A percentile compares a stretch with the other conserved stretches of the same genome.
Conservation (phyloP, 805 yeast species). For the Schizosaccharomyces lindneri region DNA sequence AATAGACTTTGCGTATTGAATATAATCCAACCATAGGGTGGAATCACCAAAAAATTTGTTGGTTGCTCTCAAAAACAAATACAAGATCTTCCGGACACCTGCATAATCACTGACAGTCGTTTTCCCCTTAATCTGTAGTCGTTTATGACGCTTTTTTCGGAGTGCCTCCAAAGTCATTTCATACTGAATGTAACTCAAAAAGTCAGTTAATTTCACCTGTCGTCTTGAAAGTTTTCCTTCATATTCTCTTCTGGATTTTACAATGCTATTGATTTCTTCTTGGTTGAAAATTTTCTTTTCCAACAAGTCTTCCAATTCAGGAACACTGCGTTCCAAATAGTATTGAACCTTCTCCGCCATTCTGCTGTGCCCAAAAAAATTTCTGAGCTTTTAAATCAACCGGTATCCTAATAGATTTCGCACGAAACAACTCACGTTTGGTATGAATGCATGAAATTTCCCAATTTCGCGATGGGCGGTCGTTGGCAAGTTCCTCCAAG, state of each 20-base stretch:
- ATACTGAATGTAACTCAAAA: conserved; percentile 49
- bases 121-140: not conserved
- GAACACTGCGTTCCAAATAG: conserved; percentile 47
- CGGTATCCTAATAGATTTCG: no score
- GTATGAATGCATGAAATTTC: no score
- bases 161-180: conserved; percentile 59
- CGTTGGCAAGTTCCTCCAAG: no score
- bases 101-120: conserved; percentile 62
- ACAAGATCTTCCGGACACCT: conserved; percentile 53
- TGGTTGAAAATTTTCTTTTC: conserved; percentile 60
- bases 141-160: conserved; percentile 31
- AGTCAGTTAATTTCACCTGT: conserved; percentile 58
- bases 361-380: not conserved
- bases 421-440: no score
- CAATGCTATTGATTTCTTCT: conserved; percentile 50
- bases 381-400: no score
- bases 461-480: no score
- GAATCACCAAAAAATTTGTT: conserved; percentile 55
- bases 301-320: conserved; percentile 74
- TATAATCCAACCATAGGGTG: conserved; percentile 52
- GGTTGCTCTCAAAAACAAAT: conserved; percentile 63
- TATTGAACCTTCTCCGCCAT: conserved; percentile 35
- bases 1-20: conserved; percentile 24
- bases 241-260: conserved; percentile 85
- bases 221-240: conserved; percentile 75